A percentile compares a stretch with the other conserved stretches of the same genome.
Evolutionary conservation across 345 rosid species (phyloP).

Genomic region (Acer saccharum): DNA sequence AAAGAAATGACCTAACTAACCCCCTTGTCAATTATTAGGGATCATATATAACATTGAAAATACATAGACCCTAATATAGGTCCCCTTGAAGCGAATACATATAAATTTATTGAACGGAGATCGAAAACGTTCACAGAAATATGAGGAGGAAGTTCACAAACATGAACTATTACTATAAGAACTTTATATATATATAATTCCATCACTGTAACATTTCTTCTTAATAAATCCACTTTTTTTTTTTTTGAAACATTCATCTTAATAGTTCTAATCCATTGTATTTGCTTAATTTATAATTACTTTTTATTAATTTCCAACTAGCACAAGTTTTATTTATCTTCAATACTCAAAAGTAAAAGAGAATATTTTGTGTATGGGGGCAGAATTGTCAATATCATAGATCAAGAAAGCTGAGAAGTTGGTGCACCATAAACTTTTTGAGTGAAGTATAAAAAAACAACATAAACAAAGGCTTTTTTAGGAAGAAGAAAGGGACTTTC

Average conservation of each 20-base stretch:
- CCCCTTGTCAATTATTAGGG: conserved; percentile 17
- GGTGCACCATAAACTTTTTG: conserved; percentile 18
- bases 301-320: too few species aligned
- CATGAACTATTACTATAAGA: too few species aligned
- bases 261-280: too few species aligned
- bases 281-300: too few species aligned
- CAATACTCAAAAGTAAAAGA: not conserved
- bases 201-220: too few species aligned
- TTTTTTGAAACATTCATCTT: too few species aligned
- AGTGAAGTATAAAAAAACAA: conserved; percentile 34
- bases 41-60: not conserved
- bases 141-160: too few species aligned
- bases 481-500: conserved; percentile 74
- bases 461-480: conserved; percentile 25
- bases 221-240: too few species aligned
- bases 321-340: not conserved
- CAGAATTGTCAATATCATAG: not conserved
- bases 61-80: not conserved
- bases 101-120: too few species aligned
- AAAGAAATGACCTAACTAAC: conserved; percentile 23
- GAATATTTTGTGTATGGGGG: conserved; percentile 1
- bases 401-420: conserved; percentile 12
- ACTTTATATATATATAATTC: too few species aligned
- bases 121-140: too few species aligned
- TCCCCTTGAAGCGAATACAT: not conserved